Evolutionary conservation across 2,329 filamentous ascomycete species (phyloP), one percentile per base, ranked within the genome.

Genomic region (Paraphoma chrysanthemicola): DNA sequence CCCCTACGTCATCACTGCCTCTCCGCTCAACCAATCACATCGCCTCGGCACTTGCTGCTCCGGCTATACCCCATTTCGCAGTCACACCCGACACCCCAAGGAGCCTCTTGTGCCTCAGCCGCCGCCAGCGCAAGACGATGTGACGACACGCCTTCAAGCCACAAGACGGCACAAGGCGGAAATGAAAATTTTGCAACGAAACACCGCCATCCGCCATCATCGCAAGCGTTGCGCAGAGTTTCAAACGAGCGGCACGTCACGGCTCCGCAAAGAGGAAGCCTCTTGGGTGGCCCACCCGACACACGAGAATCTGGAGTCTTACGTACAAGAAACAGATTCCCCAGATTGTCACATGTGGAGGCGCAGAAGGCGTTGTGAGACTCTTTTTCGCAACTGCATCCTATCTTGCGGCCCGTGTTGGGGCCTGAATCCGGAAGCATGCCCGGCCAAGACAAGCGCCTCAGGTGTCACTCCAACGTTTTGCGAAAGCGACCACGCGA

Each of bases 261-360:
- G 16, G 17, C 23, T 30, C 29, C 29, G 44, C 23, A 46, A 46
- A 23, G 23, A 23, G 23, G 23, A 14, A 29, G 14, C 44, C 44
- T 8, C n/a, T 23, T 23, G 23, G 23, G 29, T 10, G 10, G 4
- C 31, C 16, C 17, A 46, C 36, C 36, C 18, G 31, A 39, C 39
- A 36, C 14, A 17, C 28, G 31, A 9, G 17, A 28, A 48, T 28
- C n/a, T 48, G 31, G 28, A 28, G 12, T 46, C 18, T 44, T 48
- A 29, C 47, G 42, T 51, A 36, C 47, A 36, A 41, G 36, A 49
- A 41, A 36, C 7, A 16, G 23, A 11, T 49, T 53, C 50, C 54
- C 50, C 54, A 44, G 50, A 51, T 45, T 17, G 30, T 56, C 48
- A 56, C 54, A 52, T 48, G 48, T 45, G 36, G 38, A 28, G 12